Evolutionary conservation across 306 rosid species (phyloP), one percentile per base, ranked within the genome.

Genomic region (Bauhinia variegata): DNA sequence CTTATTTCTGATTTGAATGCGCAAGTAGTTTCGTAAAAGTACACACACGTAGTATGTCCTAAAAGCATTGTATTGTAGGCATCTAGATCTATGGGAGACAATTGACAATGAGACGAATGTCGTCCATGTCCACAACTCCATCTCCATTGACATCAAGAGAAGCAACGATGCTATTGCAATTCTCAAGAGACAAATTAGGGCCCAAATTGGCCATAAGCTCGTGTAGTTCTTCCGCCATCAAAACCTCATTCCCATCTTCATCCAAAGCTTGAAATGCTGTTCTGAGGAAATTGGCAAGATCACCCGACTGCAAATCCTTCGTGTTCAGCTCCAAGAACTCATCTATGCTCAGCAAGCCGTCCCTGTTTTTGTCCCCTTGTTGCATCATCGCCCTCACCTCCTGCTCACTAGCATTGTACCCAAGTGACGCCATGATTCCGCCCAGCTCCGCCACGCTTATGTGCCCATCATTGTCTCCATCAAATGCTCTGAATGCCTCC

Each of bases 111-210:
- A 88, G 84, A 31, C 70, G 61, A 10, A 91, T 79, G 34, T 91
- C 91, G 3, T 84, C 92, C 60, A 73, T 69, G 77, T 72, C 84
- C 23, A 86, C 78, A 68, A 72, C 85, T 44, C 95, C 97, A 84
- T 86, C 95, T 1, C 89, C 92, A 79, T 91, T 92, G 2, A 53
- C 41, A 77, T 86, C 92, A 60, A 86, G 79, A 52, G 92, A 80
- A 49, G 82, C 71, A 65, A 91, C 82, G 57, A 91, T 78, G 17
- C 67, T 60, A 0, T 70, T 51, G n/a, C 92, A 91, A 51, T 73
- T 88, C 33, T 88, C 80, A 0, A 86, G 38, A 0, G 84, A 52
- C 61, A 86, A 44, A 5, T 66, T 68, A 10, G 52, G 19, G 7
- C 87, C 92, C 47, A 80, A 67, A 60, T 79, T 80, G 3, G 63